Conservation (phyloP, 257 asterid species). For the Solanum phureja region DNA sequence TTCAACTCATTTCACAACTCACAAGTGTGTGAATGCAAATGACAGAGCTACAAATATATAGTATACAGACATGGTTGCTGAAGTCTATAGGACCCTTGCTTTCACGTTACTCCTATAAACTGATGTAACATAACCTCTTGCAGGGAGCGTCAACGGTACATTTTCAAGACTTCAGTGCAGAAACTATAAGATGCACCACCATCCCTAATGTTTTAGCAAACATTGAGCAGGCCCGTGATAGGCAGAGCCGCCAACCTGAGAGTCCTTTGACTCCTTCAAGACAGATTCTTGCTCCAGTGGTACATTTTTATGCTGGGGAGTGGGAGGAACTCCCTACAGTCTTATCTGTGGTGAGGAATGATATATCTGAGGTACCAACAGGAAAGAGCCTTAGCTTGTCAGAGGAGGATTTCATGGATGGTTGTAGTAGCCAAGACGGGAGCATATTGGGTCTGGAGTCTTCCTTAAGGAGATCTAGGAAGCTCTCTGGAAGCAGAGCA, state of each 20-base stretch:
- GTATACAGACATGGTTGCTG: background rate
- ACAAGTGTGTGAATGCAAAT: background rate
- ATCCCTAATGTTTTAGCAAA: conserved; percentile 28
- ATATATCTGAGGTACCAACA: conserved; percentile 21
- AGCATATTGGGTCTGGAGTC: conserved; percentile 25
- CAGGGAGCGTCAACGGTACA: conserved; percentile 31
- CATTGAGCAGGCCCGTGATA: conserved; percentile 29
- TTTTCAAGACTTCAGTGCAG: conserved; percentile 29
- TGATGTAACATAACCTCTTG: conserved; percentile 1
- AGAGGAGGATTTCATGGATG: conserved; percentile 33
- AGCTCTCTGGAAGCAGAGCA: conserved; percentile 33
- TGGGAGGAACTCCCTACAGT: conserved; percentile 28
- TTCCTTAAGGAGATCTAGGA: conserved; percentile 22
- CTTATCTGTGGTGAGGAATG: conserved; percentile 18
- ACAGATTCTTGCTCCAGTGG: conserved; percentile 21
- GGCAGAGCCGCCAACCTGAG: conserved; percentile 27
- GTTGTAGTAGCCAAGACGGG: conserved; percentile 26
- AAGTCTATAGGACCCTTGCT: background rate
- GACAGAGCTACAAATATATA: background rate
- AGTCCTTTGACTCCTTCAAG: conserved; percentile 29
- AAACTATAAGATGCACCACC: conserved; percentile 27
- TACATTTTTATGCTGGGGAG: conserved; percentile 28
- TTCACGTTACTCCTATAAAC: background rate
- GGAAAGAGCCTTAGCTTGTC: conserved; percentile 24
- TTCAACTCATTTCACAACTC: background rate